These are phyloP conservation scores for Trypanosoma scelopori DNA, from an alignment of 208 protist genomes.

Conservation along the genomic window DNA sequence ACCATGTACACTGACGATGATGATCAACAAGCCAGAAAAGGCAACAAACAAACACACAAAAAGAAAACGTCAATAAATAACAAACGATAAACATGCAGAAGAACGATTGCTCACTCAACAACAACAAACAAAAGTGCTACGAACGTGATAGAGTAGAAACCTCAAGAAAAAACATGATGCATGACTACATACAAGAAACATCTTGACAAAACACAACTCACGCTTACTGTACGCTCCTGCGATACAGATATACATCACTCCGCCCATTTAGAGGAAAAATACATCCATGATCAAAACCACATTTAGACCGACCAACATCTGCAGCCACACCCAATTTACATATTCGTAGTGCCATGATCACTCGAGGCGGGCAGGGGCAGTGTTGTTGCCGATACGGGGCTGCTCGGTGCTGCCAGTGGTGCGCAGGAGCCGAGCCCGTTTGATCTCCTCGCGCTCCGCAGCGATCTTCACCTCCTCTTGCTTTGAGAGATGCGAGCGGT, in stretches of 20 bases:
- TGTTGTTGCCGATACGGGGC: constrained; percentile 24
- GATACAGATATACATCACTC: too few species aligned
- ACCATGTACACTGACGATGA: too few species aligned
- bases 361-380: constrained; percentile 27
- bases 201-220: too few species aligned
- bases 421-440: constrained; percentile 55
- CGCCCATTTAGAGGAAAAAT: too few species aligned
- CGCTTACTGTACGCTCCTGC: too few species aligned
- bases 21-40: too few species aligned
- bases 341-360: constrained; percentile 4
- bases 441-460: constrained; percentile 77
- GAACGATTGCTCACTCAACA: too few species aligned
- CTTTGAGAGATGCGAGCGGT: constrained; percentile 73
- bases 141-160: too few species aligned
- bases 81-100: constrained; percentile 2
- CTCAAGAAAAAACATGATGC: neutral
- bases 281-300: neutral
- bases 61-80: constrained; percentile 21
- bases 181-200: neutral
- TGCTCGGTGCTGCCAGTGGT: constrained; percentile 24
- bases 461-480: constrained; percentile 82
- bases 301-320: neutral
- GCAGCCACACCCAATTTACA: too few species aligned
- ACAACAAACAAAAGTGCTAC: too few species aligned
- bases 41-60: too few species aligned